Evolutionary conservation across 805 yeast species (phyloP).

Genomic region (Saturnispora halmiae): DNA sequence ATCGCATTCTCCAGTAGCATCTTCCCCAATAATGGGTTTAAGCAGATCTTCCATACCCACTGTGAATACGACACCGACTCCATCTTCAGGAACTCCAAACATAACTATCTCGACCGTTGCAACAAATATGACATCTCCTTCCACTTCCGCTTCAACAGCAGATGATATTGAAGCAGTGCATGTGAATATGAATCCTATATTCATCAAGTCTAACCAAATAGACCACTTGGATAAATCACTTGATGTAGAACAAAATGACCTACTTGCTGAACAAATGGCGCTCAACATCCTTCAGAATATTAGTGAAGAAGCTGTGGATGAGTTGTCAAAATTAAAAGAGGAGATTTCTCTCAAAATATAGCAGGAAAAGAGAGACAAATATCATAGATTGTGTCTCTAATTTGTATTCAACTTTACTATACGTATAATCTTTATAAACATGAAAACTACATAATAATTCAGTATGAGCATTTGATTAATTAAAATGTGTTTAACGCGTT

Average conservation of each 20-base stretch:
- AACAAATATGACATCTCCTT: background rate
- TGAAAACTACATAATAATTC: background rate
- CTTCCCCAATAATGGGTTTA: background rate
- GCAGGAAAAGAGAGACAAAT: too few relatives aligned
- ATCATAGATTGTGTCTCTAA: background rate
- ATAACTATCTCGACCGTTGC: background rate
- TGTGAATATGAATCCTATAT: constrained; percentile 18
- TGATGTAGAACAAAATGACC: constrained; percentile 22
- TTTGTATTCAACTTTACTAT: background rate
- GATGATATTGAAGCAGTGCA: constrained; percentile 3
- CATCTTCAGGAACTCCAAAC: too few relatives aligned
- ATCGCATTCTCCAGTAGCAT: background rate
- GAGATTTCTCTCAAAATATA: constrained; percentile 21
- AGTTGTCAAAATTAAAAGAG: constrained; percentile 22
- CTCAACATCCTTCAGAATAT: constrained; percentile 25
- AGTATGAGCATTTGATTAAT: background rate
- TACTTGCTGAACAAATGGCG: constrained; percentile 30
- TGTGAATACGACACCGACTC: background rate
- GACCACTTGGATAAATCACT: constrained; percentile 25
- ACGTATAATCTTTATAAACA: constrained; percentile 1
- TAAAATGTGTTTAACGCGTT: background rate
- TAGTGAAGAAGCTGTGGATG: constrained; percentile 26
- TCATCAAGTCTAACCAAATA: constrained; percentile 26
- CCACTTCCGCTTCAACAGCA: background rate
- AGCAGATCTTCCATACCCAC: background rate